Evolutionary conservation across 192 early-diverging fungal genomes (phyloP).

Genomic region (Cladochytrium replicatum): DNA sequence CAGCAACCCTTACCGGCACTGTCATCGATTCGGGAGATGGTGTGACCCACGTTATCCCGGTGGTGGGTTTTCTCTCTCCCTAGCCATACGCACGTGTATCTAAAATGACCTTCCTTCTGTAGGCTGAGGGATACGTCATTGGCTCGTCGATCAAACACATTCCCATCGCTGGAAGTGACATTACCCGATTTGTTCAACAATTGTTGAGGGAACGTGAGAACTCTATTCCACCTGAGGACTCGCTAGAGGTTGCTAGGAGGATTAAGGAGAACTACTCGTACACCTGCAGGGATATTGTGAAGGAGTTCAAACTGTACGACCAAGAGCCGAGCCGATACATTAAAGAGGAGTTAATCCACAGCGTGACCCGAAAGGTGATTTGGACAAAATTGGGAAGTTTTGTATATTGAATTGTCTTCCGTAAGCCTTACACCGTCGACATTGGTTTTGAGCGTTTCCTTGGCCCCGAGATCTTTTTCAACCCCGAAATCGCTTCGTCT

Average conservation of each 20-base stretch:
- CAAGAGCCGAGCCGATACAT: constrained; percentile 83
- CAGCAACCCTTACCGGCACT: constrained; percentile 90
- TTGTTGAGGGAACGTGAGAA: constrained; percentile 94
- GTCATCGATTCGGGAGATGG: constrained; percentile 98
- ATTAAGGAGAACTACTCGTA: constrained; percentile 98
- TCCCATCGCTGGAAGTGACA: constrained; percentile 96
- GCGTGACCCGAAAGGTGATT: constrained; percentile 70
- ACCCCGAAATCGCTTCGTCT: constrained; percentile 93
- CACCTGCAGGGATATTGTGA: constrained; percentile 93
- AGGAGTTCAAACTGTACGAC: constrained; percentile 92
- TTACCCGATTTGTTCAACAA: constrained; percentile 96
- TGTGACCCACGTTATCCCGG: constrained; percentile 98
- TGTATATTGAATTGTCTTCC: background rate
- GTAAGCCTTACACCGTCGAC: constrained; percentile 82
- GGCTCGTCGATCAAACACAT: constrained; percentile 97
- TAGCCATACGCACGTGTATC: background rate
- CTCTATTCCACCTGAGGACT: constrained; percentile 93
- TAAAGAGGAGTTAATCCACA: constrained; percentile 77
- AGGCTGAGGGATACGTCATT: constrained; percentile 97
- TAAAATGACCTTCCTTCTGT: constrained; percentile 7
- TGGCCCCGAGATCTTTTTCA: constrained; percentile 99
- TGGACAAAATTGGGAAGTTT: background rate
- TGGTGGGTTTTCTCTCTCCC: constrained; percentile 44
- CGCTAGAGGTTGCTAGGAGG: constrained; percentile 82
- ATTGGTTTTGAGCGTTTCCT: constrained; percentile 98